These are phyloP conservation scores for Suzukiozyma palmioleophila DNA, from an alignment of 1,139 yeast genomes.

Conservation along the genomic window DNA sequence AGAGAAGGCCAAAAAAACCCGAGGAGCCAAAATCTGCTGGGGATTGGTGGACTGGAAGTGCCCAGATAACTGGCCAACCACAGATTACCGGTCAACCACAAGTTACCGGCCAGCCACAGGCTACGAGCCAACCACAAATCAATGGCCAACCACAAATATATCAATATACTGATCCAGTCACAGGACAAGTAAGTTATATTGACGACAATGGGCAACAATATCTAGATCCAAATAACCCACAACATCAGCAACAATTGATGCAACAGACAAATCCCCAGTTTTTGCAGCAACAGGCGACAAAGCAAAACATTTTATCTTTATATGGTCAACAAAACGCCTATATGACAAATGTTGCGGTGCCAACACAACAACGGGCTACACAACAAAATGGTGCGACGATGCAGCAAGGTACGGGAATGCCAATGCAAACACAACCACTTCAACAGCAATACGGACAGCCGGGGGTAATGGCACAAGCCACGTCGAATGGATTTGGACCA, in stretches of 20 bases:
- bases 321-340: conserved; percentile 34
- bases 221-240: conserved; percentile 50
- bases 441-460: conserved; percentile 6
- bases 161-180: conserved; percentile 60
- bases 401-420: conserved; percentile 3
- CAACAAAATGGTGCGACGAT: conserved; percentile 5
- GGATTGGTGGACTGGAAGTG: conserved; percentile 23
- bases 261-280: conserved; percentile 43
- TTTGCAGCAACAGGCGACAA: conserved; percentile 41
- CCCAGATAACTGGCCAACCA: conserved; percentile 14
- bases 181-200: conserved; percentile 56
- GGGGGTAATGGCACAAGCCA: conserved; percentile 1
- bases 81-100: conserved; percentile 8
- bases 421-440: conserved; percentile 6
- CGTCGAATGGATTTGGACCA: conserved; percentile 3
- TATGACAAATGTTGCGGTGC: conserved; percentile 22
- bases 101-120: conserved; percentile 5
- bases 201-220: conserved; percentile 59
- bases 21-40: conserved; percentile 10
- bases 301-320: conserved; percentile 38
- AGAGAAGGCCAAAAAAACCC: conserved; percentile 27
- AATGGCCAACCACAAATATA: conserved; percentile 39
- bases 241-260: conserved; percentile 46
- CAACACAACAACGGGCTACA: conserved; percentile 8
- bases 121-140: conserved; percentile 1